Evolutionary conservation across 2,329 filamentous ascomycete species (phyloP), one percentile per base, ranked within the genome.

Genomic region (Fusarium nurragi): DNA sequence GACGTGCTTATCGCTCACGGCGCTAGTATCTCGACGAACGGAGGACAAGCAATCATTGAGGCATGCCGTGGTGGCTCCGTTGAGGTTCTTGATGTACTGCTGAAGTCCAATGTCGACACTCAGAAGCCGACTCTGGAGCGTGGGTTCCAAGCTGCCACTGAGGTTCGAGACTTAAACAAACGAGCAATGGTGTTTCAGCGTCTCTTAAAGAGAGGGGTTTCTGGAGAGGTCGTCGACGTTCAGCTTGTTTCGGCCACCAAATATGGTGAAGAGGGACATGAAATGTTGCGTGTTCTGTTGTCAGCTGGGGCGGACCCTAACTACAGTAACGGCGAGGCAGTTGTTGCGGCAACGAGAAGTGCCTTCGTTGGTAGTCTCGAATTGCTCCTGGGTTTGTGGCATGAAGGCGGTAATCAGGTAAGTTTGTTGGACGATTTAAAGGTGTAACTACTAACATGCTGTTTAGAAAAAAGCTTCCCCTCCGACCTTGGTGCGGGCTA

Each of bases 71-170:
- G 81, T 0, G 85, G 85, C 0, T 80, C 81, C 1, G 72, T 79
- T 0, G 80, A 81, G 5, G 80, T 87, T 6, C 69, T 88, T 4
- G 72, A 77, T 34, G 81, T 87, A 71, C 74, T 88, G 1, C 73
- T 88, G 1, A 77, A 75, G 22, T 77, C 79, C 2, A 77, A 78
- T 22, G 72, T 68, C 0, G 69, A 78, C 5, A 71, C 80, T 0
- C 77, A 77, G 12, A 78, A 78, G 44, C 70, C 73, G 8, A 84
- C 80, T 0, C 71, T 87, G 5, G 77, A 81, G 26, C 78, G 79
- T 36, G 84, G 81, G 0, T 87, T 88, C 40, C 82, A 86, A 59
- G 84, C 84, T 3, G 84, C 85, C 0, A 85, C 82, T 0, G 81
- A 84, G 49, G 77, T 86, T 3, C 74, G 80, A 3, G 82, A 86